Percentiles rank a stretch among this genome's conserved stretches.
phyloP scores from a whole-genome alignment of 164 flowering plant genomes.

The Tinospora cordifolia region DNA sequence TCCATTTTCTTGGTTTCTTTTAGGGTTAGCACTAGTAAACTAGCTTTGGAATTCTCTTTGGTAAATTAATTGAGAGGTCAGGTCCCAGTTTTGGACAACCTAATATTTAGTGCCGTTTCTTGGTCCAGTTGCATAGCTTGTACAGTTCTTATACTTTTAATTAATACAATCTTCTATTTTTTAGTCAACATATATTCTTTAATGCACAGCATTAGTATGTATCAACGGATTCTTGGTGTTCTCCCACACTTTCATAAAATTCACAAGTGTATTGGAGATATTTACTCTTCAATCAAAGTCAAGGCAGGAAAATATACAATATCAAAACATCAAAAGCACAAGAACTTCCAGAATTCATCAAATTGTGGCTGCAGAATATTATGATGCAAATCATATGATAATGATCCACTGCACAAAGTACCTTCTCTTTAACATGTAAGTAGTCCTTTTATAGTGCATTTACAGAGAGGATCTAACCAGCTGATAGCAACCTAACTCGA shows the following conservation, averaged over 20 bases:
- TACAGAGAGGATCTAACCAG: not conserved
- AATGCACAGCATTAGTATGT: not conserved
- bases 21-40: too few relatives aligned
- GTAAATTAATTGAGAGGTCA: too few relatives aligned
- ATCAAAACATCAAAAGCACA: not conserved
- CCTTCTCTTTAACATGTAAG: not conserved
- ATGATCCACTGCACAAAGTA: not conserved
- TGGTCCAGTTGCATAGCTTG: too few relatives aligned
- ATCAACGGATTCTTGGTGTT: not conserved
- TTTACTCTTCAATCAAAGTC: not conserved
- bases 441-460: not conserved
- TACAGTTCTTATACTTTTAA: too few relatives aligned
- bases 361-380: not conserved
- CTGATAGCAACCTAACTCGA: not conserved
- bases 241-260: not conserved
- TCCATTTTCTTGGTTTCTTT: too few relatives aligned
- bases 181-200: too few relatives aligned
- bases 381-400: not conserved
- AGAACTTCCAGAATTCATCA: not conserved
- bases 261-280: too few relatives aligned
- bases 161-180: too few relatives aligned
- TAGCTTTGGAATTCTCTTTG: too few relatives aligned
- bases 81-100: too few relatives aligned
- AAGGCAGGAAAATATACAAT: not conserved
- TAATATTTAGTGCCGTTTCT: too few relatives aligned